Conservation (phyloP, 2,329 filamentous ascomycete genomes). For the Dryadomyces quercivorus region DNA sequence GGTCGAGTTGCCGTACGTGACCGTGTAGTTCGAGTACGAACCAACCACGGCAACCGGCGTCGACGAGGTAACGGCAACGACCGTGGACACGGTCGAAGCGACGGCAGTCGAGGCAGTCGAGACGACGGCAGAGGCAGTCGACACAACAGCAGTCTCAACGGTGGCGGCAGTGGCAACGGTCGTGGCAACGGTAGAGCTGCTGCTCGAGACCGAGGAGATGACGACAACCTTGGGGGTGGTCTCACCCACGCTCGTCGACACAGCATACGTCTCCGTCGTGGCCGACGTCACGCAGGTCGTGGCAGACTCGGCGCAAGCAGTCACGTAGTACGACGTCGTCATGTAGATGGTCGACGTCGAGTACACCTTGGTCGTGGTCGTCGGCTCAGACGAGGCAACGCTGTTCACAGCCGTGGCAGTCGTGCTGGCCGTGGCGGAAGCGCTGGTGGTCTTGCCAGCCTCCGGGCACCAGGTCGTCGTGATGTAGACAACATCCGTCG, state of each 20-base stretch:
- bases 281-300: background rate
- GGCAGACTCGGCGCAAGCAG: background rate
- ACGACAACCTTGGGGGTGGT: no score
- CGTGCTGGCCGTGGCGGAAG: no score
- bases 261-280: background rate
- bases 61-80: background rate
- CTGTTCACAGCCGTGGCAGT: background rate
- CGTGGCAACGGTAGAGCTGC: no score
- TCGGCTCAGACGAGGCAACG: no score
- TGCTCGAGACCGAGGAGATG: no score
- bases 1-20: background rate
- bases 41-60: background rate
- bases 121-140: background rate
- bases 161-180: no score
- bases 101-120: background rate
- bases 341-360: background rate
- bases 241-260: background rate
- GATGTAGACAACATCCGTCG: conserved; percentile 17
- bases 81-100: background rate
- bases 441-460: background rate
- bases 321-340: background rate
- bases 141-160: conserved; percentile 12
- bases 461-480: conserved; percentile 25
- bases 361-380: no score
- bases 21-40: background rate